Evolutionary conservation across 2,329 filamentous ascomycete species (phyloP).

Genomic region (Botryotinia globosa): DNA sequence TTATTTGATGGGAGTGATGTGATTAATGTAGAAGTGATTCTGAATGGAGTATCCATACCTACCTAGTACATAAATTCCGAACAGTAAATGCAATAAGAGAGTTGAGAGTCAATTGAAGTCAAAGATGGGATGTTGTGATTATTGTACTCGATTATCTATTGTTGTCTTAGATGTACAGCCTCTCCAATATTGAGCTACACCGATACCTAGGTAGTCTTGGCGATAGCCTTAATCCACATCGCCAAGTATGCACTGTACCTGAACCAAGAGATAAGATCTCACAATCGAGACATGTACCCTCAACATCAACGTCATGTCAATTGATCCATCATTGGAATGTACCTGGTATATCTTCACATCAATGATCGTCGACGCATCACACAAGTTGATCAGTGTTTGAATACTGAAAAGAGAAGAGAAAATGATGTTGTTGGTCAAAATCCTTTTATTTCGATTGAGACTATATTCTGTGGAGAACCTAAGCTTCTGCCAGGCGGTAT

Average conservation of each 20-base stretch:
- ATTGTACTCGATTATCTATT: neutral
- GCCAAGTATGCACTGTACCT: neutral
- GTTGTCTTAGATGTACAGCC: neutral
- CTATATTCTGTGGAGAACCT: neutral
- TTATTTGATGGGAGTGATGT: neutral
- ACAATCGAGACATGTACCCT: neutral
- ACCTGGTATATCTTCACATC: neutral
- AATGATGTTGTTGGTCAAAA: neutral
- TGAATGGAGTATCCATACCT: neutral
- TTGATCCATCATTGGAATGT: neutral
- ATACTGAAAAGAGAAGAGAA: neutral
- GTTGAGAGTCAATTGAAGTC: neutral
- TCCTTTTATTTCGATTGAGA: constrained; percentile 12
- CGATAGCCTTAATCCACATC: neutral
- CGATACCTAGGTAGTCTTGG: constrained; percentile 4
- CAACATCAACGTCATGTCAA: neutral
- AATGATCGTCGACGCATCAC: neutral
- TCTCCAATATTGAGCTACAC: constrained; percentile 8
- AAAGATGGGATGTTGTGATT: neutral
- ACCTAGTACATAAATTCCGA: neutral
- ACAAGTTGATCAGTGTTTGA: neutral
- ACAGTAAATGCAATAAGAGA: too few species aligned
- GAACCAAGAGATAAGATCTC: neutral
- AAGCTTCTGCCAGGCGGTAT: neutral
- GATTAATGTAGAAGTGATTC: neutral